These are phyloP conservation scores for Bipolaris sorokiniana DNA, from an alignment of 2,329 filamentous ascomycete species.

Conservation along the genomic window DNA sequence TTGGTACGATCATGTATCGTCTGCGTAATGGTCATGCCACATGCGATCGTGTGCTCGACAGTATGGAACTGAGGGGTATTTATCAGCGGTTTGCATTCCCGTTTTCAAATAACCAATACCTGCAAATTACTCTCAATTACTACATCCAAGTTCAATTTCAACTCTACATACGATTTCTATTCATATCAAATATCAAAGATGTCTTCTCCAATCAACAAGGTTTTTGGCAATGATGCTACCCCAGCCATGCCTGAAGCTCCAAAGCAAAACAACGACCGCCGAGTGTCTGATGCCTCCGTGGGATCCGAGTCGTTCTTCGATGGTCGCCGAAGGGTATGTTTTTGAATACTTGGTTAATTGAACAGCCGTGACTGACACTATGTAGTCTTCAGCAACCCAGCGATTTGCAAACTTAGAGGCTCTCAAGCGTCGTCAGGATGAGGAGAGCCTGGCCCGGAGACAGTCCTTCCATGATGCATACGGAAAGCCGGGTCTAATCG, in stretches of 20 bases:
- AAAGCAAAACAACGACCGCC: conserved; percentile 41
- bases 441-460: conserved; percentile 35
- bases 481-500: conserved; percentile 41
- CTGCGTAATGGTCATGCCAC: conserved; percentile 43
- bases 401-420: conserved; percentile 43
- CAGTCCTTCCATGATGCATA: conserved; percentile 44
- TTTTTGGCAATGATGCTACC: conserved; percentile 36
- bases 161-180: neutral
- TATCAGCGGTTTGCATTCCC: conserved; percentile 17
- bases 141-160: no score
- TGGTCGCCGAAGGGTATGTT: conserved; percentile 40
- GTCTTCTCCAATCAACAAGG: conserved; percentile 47
- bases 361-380: conserved; percentile 9
- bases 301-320: conserved; percentile 30
- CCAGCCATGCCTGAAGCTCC: conserved; percentile 44
- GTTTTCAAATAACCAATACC: neutral
- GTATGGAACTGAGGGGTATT: conserved; percentile 26
- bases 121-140: neutral
- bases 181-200: conserved; percentile 18
- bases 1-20: conserved; percentile 45
- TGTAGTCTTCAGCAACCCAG: conserved; percentile 38
- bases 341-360: neutral
- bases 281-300: conserved; percentile 40
- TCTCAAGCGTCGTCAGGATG: conserved; percentile 43
- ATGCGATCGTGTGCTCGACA: conserved; percentile 27